Conservation (phyloP, 2,329 filamentous ascomycete species). For the Diplodia scrobiculata region DNA sequence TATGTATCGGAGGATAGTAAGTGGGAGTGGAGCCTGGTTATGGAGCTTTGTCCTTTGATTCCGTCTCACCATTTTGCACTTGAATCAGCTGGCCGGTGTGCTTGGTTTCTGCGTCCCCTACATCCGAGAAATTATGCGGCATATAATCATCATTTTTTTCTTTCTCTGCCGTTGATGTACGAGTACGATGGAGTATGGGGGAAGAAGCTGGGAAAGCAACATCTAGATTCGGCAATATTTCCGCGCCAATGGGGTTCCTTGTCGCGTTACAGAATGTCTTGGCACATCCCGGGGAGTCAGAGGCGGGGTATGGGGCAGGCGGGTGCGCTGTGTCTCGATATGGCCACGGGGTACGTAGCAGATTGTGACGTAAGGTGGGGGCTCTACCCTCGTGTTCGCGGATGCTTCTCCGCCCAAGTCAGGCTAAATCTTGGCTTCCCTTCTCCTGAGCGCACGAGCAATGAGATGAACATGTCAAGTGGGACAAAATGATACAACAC, state of each 20-base stretch:
- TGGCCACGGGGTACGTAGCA: not conserved
- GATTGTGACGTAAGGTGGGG: not conserved
- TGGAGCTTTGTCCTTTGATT: not conserved
- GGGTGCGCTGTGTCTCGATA: not conserved
- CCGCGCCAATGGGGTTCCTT: not conserved
- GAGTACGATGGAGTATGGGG: not conserved
- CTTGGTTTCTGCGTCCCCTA: not conserved
- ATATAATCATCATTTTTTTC: not conserved
- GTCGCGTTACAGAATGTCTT: slow-evolving; percentile 10
- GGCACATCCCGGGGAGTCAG: not conserved
- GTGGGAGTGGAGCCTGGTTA: not conserved
- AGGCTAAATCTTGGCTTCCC: not conserved
- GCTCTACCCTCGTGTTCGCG: not conserved
- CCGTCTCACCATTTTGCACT: not conserved
- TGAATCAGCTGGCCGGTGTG: too few relatives aligned
- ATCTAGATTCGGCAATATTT: not conserved
- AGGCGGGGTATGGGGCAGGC: not conserved
- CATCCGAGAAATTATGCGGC: not conserved
- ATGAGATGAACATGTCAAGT: not conserved
- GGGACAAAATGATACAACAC: not conserved
- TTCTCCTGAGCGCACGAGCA: not conserved
- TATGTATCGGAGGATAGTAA: not conserved
- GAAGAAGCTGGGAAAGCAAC: not conserved
- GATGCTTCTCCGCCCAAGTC: not conserved
- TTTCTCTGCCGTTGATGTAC: not conserved